Evolutionary conservation across 2,329 filamentous ascomycete species (phyloP).

Genomic region (Cladosporium velox): DNA sequence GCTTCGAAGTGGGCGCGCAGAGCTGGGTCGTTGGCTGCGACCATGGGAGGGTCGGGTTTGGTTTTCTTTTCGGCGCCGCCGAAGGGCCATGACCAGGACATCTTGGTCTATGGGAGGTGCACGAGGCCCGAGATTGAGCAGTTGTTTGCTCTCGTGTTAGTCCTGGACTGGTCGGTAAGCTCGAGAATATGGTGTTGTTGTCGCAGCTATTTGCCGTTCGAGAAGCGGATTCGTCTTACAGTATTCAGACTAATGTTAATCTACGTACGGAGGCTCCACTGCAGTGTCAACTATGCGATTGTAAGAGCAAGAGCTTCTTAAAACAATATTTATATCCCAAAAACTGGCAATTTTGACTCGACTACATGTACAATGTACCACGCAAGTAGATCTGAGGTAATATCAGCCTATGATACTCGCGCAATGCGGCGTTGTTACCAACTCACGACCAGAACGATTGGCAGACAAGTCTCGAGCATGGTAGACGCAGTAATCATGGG

Average conservation of each 20-base stretch:
- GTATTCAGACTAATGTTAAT: background rate
- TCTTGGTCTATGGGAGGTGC: background rate
- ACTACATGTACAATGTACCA: background rate
- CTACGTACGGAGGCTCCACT: background rate
- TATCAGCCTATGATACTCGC: background rate
- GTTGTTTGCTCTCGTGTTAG: background rate
- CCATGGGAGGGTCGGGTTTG: conserved; percentile 27
- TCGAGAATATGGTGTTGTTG: background rate
- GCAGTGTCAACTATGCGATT: background rate
- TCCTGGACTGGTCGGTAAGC: background rate
- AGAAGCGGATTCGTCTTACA: background rate
- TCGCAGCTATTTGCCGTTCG: background rate
- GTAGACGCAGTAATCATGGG: no score
- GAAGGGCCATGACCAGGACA: conserved; percentile 22
- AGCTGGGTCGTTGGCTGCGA: conserved; percentile 32
- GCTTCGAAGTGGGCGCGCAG: conserved; percentile 31
- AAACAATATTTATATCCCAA: background rate
- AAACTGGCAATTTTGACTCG: background rate
- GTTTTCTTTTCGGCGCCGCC: conserved; percentile 11
- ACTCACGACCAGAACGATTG: background rate
- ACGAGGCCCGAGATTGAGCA: background rate
- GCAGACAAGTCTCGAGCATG: background rate
- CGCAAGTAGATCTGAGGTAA: background rate
- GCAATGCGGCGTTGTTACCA: background rate
- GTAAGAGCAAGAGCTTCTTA: background rate